Evolutionary conservation across 2,329 filamentous ascomycete species (phyloP).

Genomic region (Podosphaera aphanis): DNA sequence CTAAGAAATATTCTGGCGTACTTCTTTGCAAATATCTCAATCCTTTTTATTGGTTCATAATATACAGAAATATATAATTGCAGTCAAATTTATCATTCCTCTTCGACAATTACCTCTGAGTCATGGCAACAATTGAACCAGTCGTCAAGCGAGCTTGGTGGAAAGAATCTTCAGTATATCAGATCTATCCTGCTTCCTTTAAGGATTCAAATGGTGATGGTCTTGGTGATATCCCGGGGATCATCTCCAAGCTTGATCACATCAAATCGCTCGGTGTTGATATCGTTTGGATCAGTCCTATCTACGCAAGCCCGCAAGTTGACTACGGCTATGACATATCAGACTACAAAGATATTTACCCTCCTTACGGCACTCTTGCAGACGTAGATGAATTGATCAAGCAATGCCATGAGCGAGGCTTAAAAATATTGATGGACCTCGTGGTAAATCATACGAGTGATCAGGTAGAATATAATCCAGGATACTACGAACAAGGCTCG

Average conservation of each 20-base stretch:
- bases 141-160: constrained; percentile 15
- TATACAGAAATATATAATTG: too few species aligned
- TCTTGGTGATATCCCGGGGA: constrained; percentile 37
- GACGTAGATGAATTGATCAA: constrained; percentile 42
- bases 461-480: constrained; percentile 11
- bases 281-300: constrained; percentile 43
- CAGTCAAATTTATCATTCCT: too few species aligned
- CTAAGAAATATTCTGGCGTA: too few species aligned
- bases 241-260: constrained; percentile 37
- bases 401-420: constrained; percentile 31
- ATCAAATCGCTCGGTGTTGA: constrained; percentile 36
- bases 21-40: too few species aligned
- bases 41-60: too few species aligned
- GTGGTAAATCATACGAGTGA: constrained; percentile 45
- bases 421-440: constrained; percentile 48
- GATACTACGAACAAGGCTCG: neutral
- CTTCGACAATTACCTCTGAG: neutral
- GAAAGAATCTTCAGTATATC: constrained; percentile 24
- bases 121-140: neutral
- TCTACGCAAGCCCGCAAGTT: constrained; percentile 38
- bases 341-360: constrained; percentile 42
- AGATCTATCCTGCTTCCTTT: constrained; percentile 35
- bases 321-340: constrained; percentile 57
- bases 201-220: constrained; percentile 34
- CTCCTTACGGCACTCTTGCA: constrained; percentile 39